Base-by-base conservation (phyloP, 2,329 filamentous ascomycete species). In the Ceratocystis variospora region DNA sequence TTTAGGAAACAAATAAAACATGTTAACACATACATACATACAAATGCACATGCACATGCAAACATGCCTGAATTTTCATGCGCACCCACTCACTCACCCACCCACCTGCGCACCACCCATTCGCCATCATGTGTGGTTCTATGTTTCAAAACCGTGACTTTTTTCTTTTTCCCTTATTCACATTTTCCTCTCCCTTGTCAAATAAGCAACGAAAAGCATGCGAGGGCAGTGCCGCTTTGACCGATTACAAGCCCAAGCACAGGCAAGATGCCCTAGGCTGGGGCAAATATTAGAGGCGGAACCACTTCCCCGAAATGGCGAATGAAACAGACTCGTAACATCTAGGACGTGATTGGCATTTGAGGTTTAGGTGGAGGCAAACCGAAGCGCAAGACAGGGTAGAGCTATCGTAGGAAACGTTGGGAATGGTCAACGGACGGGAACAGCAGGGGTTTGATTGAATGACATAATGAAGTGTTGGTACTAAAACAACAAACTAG, bases 321-420 rank as follows among this genome's bases (percentile, higher is more conserved):
- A 59, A 59, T 59, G 53, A 59, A 59, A 59, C 53, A 59, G 53
- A 28, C 53, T 33, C 53, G 53, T 59, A 59, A 59, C 53, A 31
- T 59, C 53, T 59, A 59, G 7, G 28, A 59, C 53, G 28, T 59
- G 53, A 59, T 59, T 59, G 53, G 53, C 53, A 59, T n/a, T 59
- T 33, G 53, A 33, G 53, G 53, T 17, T 59, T 33, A 17, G 6
- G 28, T n/a, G 53, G 28, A 59, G 53, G 53, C 53, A 59, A n/a
- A 37, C 53, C 53, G 53, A 59, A 59, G 53, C 53, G 53, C 28
- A 59, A 33, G 28, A n/a, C 25, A 31, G 25, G 17, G 12, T 17
- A 17, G 28, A 31, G n/a, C 53, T 31, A 57, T 57, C 25, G 15
- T 37, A 37, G 48, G 48, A 22, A 19, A 19, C 17, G 17, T 3